Conservation (phyloP, 257 asterid genomes). For the Coffea canephora region DNA sequence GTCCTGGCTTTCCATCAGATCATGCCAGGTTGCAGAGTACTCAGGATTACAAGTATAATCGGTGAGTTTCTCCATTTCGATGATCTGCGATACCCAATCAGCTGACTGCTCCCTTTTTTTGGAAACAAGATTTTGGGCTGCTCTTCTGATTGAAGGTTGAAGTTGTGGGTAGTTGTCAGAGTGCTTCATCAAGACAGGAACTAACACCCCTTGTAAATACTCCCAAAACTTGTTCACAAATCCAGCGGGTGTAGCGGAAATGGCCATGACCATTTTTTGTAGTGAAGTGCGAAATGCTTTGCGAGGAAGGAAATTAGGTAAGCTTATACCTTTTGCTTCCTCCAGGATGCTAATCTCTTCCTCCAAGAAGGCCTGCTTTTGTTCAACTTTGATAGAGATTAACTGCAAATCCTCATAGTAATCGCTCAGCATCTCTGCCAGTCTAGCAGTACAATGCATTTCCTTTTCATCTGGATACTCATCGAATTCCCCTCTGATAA, state of each 20-base stretch:
- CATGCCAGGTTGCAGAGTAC: slow-evolving; percentile 1
- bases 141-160: not conserved
- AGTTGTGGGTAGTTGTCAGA: slow-evolving; percentile 15
- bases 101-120: slow-evolving; percentile 23
- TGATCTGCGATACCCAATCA: slow-evolving; percentile 22
- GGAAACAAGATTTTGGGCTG: slow-evolving; percentile 5
- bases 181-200: slow-evolving; percentile 6
- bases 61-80: slow-evolving; percentile 21
- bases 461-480: slow-evolving; percentile 15
- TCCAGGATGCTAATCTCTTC: slow-evolving; percentile 3
- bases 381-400: not conserved
- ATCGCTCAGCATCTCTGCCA: slow-evolving; percentile 3
- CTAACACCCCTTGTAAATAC: not conserved
- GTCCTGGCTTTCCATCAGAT: slow-evolving; percentile 8
- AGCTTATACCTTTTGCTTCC: slow-evolving; percentile 16
- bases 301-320: slow-evolving; percentile 18
- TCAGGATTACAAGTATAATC: slow-evolving; percentile 24
- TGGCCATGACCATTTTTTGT: not conserved
- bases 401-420: not conserved
- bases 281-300: not conserved
- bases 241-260: not conserved
- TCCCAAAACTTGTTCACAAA: not conserved
- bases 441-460: slow-evolving; percentile 13
- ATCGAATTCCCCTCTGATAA: slow-evolving; percentile 12
- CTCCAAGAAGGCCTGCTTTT: not conserved